Percentiles rank a stretch among this genome's conserved stretches.
These are phyloP conservation scores for Candida berthetii DNA, from an alignment of 805 yeast genomes.

Conservation along the genomic window DNA sequence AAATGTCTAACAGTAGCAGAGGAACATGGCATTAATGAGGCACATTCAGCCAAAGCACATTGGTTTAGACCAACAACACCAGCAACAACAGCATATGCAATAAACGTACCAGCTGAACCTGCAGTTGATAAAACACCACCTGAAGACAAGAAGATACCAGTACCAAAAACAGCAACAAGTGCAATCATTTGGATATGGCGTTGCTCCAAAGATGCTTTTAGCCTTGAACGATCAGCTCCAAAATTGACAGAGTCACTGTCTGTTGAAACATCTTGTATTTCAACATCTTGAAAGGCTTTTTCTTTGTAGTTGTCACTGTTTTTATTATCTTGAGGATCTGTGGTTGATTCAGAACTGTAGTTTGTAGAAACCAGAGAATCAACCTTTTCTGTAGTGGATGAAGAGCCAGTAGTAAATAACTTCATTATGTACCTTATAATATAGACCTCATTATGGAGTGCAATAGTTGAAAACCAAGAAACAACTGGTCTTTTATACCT, in stretches of 20 bases:
- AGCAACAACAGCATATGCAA: constrained; percentile 25
- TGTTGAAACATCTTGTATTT: background rate
- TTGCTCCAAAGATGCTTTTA: constrained; percentile 4
- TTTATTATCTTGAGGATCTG: background rate
- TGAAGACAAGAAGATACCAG: constrained; percentile 23
- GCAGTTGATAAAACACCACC: constrained; percentile 26
- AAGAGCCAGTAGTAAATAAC: too few relatives aligned
- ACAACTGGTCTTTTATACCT: too few relatives aligned
- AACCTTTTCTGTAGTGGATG: too few relatives aligned
- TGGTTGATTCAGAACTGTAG: too few relatives aligned
- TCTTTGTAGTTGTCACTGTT: too few relatives aligned
- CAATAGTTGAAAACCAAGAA: too few relatives aligned
- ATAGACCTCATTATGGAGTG: too few relatives aligned
- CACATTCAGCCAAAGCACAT: constrained; percentile 28
- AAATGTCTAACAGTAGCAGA: constrained; percentile 26
- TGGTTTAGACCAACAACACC: constrained; percentile 28
- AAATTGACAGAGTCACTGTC: background rate
- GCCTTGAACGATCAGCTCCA: background rate
- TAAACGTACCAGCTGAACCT: constrained; percentile 26
- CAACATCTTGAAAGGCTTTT: background rate
- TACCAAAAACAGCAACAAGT: constrained; percentile 36
- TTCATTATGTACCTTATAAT: too few relatives aligned
- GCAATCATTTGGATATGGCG: constrained; percentile 39
- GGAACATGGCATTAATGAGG: constrained; percentile 28
- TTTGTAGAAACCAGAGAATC: too few relatives aligned